Conservation (phyloP, 139 green algal genomes). For the Chlamydomonas applanata region DNA sequence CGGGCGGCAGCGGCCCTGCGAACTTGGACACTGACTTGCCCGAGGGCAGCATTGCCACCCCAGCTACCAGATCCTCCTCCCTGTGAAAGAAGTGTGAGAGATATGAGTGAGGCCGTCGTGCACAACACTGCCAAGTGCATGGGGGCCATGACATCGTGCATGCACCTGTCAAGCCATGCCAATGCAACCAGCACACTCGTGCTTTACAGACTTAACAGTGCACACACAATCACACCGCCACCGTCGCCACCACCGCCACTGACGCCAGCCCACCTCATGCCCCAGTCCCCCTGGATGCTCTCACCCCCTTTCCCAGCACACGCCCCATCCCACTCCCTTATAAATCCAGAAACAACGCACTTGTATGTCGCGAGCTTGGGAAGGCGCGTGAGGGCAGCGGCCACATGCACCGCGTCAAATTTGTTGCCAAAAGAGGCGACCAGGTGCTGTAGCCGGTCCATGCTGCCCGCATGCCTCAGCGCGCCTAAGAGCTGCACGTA, state of each 20-base stretch:
- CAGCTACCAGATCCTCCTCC: not conserved
- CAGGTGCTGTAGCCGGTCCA: conserved; percentile 35
- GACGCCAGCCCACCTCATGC: too few relatives aligned
- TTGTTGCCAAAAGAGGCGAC: conserved; percentile 5
- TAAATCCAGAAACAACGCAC: conserved; percentile 17
- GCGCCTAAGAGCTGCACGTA: conserved; percentile 33
- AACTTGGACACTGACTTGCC: not conserved
- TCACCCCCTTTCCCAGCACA: too few relatives aligned
- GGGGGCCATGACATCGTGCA: too few relatives aligned
- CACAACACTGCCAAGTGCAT: too few relatives aligned
- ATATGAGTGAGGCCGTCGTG: too few relatives aligned
- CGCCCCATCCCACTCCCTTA: not conserved
- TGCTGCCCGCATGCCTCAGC: conserved; percentile 1
- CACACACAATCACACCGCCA: too few relatives aligned
- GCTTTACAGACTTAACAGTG: too few relatives aligned
- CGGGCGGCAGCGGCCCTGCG: not conserved
- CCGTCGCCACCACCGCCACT: too few relatives aligned
- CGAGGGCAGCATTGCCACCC: not conserved
- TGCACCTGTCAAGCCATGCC: too few relatives aligned
- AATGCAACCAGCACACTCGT: too few relatives aligned
- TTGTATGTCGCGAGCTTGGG: conserved; percentile 17
- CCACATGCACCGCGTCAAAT: conserved; percentile 37
- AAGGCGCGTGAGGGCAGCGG: conserved; percentile 29
- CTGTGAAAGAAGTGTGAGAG: too few relatives aligned
- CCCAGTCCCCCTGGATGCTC: too few relatives aligned